Evolutionary conservation across 129 eudicot species (phyloP).

Genomic region (Flaveria linearis): DNA sequence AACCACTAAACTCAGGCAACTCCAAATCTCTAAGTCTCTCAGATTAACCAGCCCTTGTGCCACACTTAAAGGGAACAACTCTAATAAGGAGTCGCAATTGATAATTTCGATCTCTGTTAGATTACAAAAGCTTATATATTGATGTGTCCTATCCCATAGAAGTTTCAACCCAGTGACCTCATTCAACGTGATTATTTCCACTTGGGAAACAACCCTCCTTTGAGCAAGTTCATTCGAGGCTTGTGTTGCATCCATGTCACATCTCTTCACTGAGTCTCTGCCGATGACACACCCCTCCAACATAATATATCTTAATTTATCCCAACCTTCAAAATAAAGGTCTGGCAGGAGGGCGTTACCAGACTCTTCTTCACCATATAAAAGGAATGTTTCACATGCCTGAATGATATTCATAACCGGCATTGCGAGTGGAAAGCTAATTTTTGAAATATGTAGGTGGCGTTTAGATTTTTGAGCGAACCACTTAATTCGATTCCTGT

Average conservation of each 20-base stretch:
- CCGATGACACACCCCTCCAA: neutral
- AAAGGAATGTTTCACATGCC: neutral
- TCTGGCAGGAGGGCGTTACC: neutral
- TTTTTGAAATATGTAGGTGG: neutral
- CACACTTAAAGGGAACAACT: neutral
- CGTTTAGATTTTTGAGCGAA: neutral
- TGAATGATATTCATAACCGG: neutral
- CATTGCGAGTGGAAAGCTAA: neutral
- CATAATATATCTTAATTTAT: neutral
- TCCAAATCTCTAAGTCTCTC: neutral
- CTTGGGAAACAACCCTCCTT: neutral
- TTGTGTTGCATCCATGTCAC: neutral
- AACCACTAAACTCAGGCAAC: neutral
- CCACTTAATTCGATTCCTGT: no score
- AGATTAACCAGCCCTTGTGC: slow-evolving; percentile 25
- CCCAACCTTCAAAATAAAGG: neutral
- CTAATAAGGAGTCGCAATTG: neutral
- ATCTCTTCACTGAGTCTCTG: neutral
- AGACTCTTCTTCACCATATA: no score
- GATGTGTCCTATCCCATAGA: slow-evolving; percentile 12
- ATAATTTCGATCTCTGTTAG: neutral
- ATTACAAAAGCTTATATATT: neutral
- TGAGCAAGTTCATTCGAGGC: neutral
- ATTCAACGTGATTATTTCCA: neutral
- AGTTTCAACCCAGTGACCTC: neutral